Evolutionary conservation across 257 asterid species (phyloP).

Genomic region (Forsythia suspensa): DNA sequence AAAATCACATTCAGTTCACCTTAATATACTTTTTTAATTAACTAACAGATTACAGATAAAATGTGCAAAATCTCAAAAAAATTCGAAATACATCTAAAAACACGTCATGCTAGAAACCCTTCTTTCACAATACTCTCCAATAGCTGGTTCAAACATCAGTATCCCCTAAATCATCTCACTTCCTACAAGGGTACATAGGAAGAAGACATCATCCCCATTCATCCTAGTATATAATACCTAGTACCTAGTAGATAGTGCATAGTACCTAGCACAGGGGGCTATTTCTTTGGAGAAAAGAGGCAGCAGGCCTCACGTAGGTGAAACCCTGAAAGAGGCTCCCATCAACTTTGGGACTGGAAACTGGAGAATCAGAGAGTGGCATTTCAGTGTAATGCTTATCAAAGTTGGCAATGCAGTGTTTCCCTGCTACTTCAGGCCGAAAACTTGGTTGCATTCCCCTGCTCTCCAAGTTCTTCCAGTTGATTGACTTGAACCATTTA

Average conservation of each 20-base stretch:
- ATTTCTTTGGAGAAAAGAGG: constrained; percentile 45
- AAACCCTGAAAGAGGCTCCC: constrained; percentile 45
- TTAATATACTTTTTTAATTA: too few relatives aligned
- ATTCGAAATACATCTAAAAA: too few relatives aligned
- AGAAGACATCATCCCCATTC: neutral
- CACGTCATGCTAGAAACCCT: too few relatives aligned
- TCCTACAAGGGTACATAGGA: neutral
- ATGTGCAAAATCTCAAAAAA: too few relatives aligned
- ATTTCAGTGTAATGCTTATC: constrained; percentile 53
- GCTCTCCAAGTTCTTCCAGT: constrained; percentile 53
- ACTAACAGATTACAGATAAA: neutral
- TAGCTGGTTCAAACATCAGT: too few relatives aligned
- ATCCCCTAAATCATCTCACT: too few relatives aligned
- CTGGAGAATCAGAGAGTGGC: constrained; percentile 57
- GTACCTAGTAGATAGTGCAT: too few relatives aligned
- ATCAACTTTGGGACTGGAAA: constrained; percentile 48
- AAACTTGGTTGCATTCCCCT: constrained; percentile 47
- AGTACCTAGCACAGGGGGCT: constrained; percentile 25
- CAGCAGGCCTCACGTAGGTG: constrained; percentile 50
- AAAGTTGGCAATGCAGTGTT: constrained; percentile 51
- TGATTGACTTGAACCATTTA: constrained; percentile 51
- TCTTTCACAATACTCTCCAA: too few relatives aligned
- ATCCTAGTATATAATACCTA: neutral
- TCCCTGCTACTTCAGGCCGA: constrained; percentile 47
- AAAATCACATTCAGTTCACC: neutral